phyloP scores from a whole-genome alignment of 164 flowering plant genomes.

The Vitis vinifera region ASM3070453v1 NC_081814.1:6827001-6827500 shows the following conservation, averaged over 20 bases:
- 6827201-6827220: constrained; percentile 13
- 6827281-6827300: constrained; percentile 52
- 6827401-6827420: constrained; percentile 53
- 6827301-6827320: constrained; percentile 54
- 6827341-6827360: constrained; percentile 48
- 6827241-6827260: constrained; percentile 45
- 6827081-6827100: constrained; percentile 51
- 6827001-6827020: not conserved
- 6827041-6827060: constrained; percentile 39
- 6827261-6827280: constrained; percentile 49
- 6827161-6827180: constrained; percentile 55
- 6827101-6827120: constrained; percentile 68
- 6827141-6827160: constrained; percentile 57
- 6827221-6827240: constrained; percentile 48
- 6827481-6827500: constrained; percentile 16
- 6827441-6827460: constrained; percentile 47
- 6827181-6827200: constrained; percentile 35
- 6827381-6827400: constrained; percentile 41
- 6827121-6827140: constrained; percentile 44
- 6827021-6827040: constrained; percentile 29
- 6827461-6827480: constrained; percentile 30
- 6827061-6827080: constrained; percentile 33
- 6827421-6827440: constrained; percentile 42
- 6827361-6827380: constrained; percentile 26
- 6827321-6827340: constrained; percentile 40